Conservation (phyloP, 1,284 basidiomycete species). For the Naganishia sp. region DNA sequence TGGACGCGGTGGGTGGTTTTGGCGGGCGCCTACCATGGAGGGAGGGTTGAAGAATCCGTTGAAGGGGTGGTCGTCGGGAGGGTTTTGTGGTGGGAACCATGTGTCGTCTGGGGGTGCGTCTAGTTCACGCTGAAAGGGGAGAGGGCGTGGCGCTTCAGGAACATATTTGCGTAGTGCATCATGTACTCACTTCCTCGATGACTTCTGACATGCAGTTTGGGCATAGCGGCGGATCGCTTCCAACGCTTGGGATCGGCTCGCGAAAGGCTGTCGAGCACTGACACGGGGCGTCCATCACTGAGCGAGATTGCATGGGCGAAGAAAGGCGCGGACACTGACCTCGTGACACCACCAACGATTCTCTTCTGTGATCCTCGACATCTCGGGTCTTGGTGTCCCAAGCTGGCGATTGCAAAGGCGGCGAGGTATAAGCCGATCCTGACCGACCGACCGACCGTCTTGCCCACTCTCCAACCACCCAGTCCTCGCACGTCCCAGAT, state of each 20-base stretch:
- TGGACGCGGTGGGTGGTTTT: not conserved
- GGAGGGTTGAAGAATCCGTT: constrained; percentile 31
- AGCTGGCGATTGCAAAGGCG: too few relatives aligned
- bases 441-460: too few relatives aligned
- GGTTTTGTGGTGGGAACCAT: constrained; percentile 6
- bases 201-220: constrained; percentile 30
- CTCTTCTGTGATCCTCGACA: constrained; percentile 15
- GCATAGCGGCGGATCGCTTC: constrained; percentile 29
- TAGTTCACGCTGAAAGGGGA: constrained; percentile 10
- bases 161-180: too few relatives aligned
- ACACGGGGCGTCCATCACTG: not conserved
- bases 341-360: constrained; percentile 22
- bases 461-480: not conserved
- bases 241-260: constrained; percentile 22
- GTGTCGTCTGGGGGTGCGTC: constrained; percentile 9
- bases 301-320: not conserved
- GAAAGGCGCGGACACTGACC: not conserved
- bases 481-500: not conserved
- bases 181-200: constrained; percentile 31
- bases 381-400: not conserved
- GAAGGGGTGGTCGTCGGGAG: not conserved
- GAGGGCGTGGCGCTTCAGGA: not conserved
- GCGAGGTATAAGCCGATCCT: too few relatives aligned
- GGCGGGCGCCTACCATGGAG: constrained; percentile 24
- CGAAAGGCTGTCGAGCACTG: constrained; percentile 24